Conservation (phyloP, 2,329 filamentous ascomycete genomes). For the Dothidotthia symphoricarpi region DNA sequence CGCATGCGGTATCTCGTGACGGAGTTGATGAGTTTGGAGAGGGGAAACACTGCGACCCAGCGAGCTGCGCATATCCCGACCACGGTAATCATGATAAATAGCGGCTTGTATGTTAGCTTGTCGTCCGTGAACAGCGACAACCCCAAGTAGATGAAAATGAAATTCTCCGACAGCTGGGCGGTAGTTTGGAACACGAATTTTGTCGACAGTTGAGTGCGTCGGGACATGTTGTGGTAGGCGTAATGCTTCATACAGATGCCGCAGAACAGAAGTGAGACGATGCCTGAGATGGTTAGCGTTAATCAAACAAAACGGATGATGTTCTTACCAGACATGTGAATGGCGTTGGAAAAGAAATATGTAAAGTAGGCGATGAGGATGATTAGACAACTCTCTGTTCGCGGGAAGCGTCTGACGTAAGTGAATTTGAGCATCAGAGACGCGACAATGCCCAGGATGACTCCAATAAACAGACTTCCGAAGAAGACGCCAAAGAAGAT, state of each 20-base stretch:
- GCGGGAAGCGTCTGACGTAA: slow-evolving; percentile 84
- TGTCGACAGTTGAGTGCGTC: slow-evolving; percentile 92
- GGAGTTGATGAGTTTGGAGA: slow-evolving; percentile 87
- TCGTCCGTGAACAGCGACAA: slow-evolving; percentile 91
- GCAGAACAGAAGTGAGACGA: slow-evolving; percentile 94
- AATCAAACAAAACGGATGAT: background rate
- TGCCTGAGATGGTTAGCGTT: slow-evolving; percentile 58
- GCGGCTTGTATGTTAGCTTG: slow-evolving; percentile 83
- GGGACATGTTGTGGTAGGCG: slow-evolving; percentile 99
- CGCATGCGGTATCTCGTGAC: slow-evolving; percentile 83
- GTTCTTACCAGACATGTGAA: slow-evolving; percentile 84
- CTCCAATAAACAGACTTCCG: slow-evolving; percentile 84
- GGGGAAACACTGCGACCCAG: slow-evolving; percentile 91
- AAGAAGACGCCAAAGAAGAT: slow-evolving; percentile 97
- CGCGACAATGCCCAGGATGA: slow-evolving; percentile 80
- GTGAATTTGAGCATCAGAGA: slow-evolving; percentile 93
- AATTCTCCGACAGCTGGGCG: slow-evolving; percentile 95
- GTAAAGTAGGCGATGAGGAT: slow-evolving; percentile 93
- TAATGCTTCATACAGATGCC: slow-evolving; percentile 99
- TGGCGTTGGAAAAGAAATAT: slow-evolving; percentile 96
- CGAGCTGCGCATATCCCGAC: slow-evolving; percentile 87
- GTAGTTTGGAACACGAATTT: slow-evolving; percentile 97
- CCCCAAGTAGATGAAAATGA: slow-evolving; percentile 98
- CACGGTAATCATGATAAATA: slow-evolving; percentile 91
- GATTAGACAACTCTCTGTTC: slow-evolving; percentile 94